A percentile compares a stretch with the other conserved stretches of the same genome.
Conservation (phyloP, 768 basidiomycete species). For the Lactarius tabidus region DNA sequence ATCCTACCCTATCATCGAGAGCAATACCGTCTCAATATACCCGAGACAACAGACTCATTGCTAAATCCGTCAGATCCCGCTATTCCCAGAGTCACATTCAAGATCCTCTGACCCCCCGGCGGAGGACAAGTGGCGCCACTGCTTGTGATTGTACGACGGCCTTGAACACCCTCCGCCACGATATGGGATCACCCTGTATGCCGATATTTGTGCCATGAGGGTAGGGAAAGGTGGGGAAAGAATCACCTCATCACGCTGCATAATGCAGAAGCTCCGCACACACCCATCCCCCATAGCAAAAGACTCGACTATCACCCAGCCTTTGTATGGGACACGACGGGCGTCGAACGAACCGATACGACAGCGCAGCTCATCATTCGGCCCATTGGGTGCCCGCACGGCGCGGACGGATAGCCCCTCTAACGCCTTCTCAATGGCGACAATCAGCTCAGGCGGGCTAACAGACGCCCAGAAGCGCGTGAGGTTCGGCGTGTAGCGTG, state of each 20-base stretch:
- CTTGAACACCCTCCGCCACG: constrained; percentile 77
- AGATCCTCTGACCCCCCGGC: constrained; percentile 3
- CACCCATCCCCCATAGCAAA: constrained; percentile 44
- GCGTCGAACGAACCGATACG: constrained; percentile 67
- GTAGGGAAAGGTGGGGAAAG: background rate
- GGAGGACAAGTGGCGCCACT: constrained; percentile 57
- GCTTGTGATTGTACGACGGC: constrained; percentile 46
- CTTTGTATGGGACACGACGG: constrained; percentile 62
- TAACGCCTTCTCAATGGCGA: constrained; percentile 53
- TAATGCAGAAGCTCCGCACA: constrained; percentile 62
- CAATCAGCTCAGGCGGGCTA: constrained; percentile 48
- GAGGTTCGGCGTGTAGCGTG: constrained; percentile 66
- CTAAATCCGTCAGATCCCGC: background rate
- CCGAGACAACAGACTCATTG: background rate
- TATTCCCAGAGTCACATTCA: background rate
- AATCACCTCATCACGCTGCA: constrained; percentile 65
- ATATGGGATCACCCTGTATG: constrained; percentile 66
- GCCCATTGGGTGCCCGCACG: constrained; percentile 9
- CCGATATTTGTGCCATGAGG: background rate
- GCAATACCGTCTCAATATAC: background rate
- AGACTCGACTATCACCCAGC: constrained; percentile 67
- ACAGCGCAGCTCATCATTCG: constrained; percentile 32
- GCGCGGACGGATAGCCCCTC: constrained; percentile 38
- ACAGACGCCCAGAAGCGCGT: constrained; percentile 77
- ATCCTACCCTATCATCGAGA: background rate